A percentile compares a stretch with the other conserved stretches of the same genome.
phyloP scores from a whole-genome alignment of 2,329 filamentous ascomycete genomes.

The Helotiales sp. region DNA sequence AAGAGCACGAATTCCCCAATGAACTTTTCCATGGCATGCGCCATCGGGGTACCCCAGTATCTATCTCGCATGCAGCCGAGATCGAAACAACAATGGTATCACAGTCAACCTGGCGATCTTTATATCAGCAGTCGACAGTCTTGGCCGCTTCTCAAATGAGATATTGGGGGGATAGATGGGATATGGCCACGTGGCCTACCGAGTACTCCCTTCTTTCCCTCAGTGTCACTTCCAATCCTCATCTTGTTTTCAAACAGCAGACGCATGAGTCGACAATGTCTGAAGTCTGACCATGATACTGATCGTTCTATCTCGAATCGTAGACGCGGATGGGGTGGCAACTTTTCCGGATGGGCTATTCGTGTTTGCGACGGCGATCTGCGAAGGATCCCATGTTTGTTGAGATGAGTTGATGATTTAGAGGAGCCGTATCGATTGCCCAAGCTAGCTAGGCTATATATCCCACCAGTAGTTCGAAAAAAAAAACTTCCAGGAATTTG shows the following conservation, averaged over 20 bases:
- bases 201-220: neutral
- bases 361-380: neutral
- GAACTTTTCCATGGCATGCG: conserved; percentile 61
- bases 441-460: too few relatives aligned
- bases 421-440: too few relatives aligned
- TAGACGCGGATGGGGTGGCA: neutral
- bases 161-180: too few relatives aligned
- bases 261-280: neutral
- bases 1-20: conserved; percentile 66
- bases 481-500: too few relatives aligned
- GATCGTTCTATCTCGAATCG: neutral
- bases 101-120: neutral
- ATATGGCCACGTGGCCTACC: neutral
- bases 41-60: conserved; percentile 65
- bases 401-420: neutral
- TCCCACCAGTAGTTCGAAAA: too few relatives aligned
- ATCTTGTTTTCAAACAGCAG: neutral
- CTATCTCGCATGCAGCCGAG: neutral
- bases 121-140: too few relatives aligned
- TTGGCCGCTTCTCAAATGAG: too few relatives aligned
- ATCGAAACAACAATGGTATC: neutral
- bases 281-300: neutral
- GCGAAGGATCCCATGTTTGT: neutral
- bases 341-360: too few relatives aligned
- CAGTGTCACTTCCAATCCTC: neutral